phyloP scores from a whole-genome alignment of 2,329 filamentous ascomycete species.

The Aureobasidium mangrovei region DNA sequence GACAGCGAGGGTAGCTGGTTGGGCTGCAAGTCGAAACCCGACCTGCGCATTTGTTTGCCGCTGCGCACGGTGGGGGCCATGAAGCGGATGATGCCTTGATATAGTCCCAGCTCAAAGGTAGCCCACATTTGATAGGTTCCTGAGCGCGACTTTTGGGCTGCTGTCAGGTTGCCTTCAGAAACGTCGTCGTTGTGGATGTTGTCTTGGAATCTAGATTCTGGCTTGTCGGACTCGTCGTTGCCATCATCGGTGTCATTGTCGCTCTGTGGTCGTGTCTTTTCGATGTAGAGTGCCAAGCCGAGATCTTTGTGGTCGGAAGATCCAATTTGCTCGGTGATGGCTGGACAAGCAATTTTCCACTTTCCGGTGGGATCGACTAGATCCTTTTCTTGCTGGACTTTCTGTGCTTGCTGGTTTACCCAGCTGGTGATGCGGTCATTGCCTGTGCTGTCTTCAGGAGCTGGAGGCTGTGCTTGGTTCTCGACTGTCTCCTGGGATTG shows the following conservation, averaged over 20 bases:
- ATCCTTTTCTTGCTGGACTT: conserved; percentile 1
- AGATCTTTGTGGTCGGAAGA: background rate
- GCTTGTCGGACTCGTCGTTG: background rate
- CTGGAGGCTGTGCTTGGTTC: background rate
- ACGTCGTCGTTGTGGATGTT: background rate
- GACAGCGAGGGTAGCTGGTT: background rate
- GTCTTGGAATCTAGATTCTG: background rate
- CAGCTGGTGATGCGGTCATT: conserved; percentile 1
- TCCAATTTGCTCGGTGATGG: background rate
- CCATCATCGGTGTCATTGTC: conserved; percentile 8
- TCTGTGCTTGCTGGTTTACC: conserved; percentile 2
- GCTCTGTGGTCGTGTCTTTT: background rate
- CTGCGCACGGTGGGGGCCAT: background rate
- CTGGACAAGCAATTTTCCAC: conserved; percentile 1
- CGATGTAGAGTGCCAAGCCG: background rate
- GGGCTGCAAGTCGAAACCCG: background rate
- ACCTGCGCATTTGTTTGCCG: background rate
- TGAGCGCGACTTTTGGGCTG: background rate
- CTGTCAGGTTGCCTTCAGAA: background rate
- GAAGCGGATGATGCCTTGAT: conserved; percentile 4
- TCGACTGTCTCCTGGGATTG: no score
- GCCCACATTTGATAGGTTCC: conserved; percentile 10
- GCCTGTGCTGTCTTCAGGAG: background rate
- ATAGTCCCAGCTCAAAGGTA: conserved; percentile 3
- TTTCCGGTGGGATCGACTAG: background rate